Evolutionary conservation across 2,329 filamentous ascomycete genomes (phyloP).

Genomic region (Botrytis cinerea): DNA sequence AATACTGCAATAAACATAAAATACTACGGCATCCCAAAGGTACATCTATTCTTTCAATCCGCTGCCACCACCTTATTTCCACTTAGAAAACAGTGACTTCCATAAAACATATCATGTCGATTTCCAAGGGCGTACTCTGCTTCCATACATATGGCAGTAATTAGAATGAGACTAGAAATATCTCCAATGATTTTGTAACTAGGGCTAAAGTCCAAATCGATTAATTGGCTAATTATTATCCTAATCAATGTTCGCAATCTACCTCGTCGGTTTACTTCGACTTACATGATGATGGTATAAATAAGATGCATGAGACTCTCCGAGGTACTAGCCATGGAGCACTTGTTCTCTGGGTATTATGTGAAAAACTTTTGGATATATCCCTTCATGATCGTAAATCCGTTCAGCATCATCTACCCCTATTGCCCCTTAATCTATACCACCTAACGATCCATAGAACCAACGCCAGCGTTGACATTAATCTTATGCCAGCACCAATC

Average conservation of each 20-base stretch:
- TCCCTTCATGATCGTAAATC: constrained; percentile 5
- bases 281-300: neutral
- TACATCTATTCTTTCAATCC: neutral
- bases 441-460: constrained; percentile 21
- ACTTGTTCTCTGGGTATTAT: neutral
- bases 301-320: neutral
- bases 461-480: constrained; percentile 24
- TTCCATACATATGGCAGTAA: neutral
- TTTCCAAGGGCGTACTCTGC: neutral
- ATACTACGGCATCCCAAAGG: neutral
- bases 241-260: neutral
- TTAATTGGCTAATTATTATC: neutral
- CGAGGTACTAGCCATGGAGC: neutral
- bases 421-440: constrained; percentile 14
- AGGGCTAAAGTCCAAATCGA: neutral
- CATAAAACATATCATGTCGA: neutral
- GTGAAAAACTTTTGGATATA: constrained; percentile 7
- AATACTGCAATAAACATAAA: neutral
- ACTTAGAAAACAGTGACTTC: neutral
- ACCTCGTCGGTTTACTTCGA: neutral
- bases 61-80: neutral
- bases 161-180: neutral
- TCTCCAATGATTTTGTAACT: neutral
- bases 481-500: constrained; percentile 34
- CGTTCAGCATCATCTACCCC: constrained; percentile 6